Evolutionary conservation across 2,329 filamentous ascomycete species (phyloP), one percentile per base, ranked within the genome.

Genomic region (Magnaporthales sp.): DNA sequence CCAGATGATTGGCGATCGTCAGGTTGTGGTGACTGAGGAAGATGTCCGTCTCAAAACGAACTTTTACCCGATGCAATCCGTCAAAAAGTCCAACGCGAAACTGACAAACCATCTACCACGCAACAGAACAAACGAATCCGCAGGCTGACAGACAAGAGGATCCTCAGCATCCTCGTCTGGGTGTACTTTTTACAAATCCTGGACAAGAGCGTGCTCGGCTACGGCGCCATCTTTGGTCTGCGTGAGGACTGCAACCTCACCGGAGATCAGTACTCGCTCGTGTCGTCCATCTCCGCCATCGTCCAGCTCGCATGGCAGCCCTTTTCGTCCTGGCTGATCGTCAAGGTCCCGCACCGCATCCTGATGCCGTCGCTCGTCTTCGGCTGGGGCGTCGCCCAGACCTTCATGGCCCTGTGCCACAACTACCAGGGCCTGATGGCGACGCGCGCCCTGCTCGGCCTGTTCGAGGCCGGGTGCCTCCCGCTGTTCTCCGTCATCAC

Each of bases 221-320:
- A 84, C 67, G 83, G 81, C 46, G 83, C 84, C n/a, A 81, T 85
- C 7, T 86, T 84, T 68, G 83, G 83, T 24, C 73, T 87, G 4
- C 75, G 80, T 38, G 70, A 76, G 26, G 84, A 87, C 70, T 80
- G 80, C 2, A 69, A 79, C 63, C 78, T 87, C 19, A 80, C 75
- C 0, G 84, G 83, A 0, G 80, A 82, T 67, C 79, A 87, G 67
- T 87, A 87, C 75, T 85, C 84, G 0, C 74, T 87, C 24, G 74
- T 88, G 26, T 82, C 84, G 27, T 86, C 84, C 6, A 85, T 88
- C 56, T 77, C 81, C 0, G 79, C 85, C 0, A 85, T 89, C 27
- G 85, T 85, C 1, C 85, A 89, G 73, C 79, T 89, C 46, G 82
- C 76, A 60, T 87, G 85, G 83, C 84, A 87, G 68, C 86, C 86